Evolutionary conservation across 2,329 filamentous ascomycete species (phyloP), one percentile per base, ranked within the genome.

Genomic region (Beauveria bassiana): DNA sequence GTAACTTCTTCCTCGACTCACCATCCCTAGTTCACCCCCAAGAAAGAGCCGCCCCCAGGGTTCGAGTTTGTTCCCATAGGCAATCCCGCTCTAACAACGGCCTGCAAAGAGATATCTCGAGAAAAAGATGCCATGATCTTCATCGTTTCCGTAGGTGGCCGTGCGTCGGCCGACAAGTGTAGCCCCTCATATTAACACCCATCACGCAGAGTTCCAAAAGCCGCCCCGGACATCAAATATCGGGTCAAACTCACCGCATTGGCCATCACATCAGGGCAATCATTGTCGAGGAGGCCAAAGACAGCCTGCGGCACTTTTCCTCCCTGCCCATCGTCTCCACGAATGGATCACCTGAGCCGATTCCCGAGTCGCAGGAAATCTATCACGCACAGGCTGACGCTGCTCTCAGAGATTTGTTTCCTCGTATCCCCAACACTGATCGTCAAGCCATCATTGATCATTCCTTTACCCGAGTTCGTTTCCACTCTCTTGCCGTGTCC

Each of bases 41-140:
- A 79, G 45, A 74, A 71, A 56, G 72, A 73, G 1, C 83, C 85
- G 16, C 84, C 84, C 12, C 82, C 84, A 1, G 84, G 84, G 49
- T 87, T 84, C 68, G 79, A 81, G 64, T 87, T 86, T 68, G 79
- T 88, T 49, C 83, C 85, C 38, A 80, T 82, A 56, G 85, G 85
- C 55, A 82, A 87, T 65, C 85, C 85, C 24, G 77, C 80, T 64
- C 73, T 88, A 68, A 87, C 84, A 5, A 76, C 75, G 61, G 74
- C 78, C 49, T 88, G 86, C 76, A 88, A 88, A 71, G 85, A 88
- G 67, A 71, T 87, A 22, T 88, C 85, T 1, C 78, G 86, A 65
- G 81, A 86, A 66, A 76, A 78, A 56, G 84, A 79, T 66, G 84
- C 83, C 50, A 83, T 86, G 80, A 82, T 87, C 18, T 88, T 86